Conservation (phyloP, 2,329 filamentous ascomycete genomes). For the Esteya vermicola region DNA sequence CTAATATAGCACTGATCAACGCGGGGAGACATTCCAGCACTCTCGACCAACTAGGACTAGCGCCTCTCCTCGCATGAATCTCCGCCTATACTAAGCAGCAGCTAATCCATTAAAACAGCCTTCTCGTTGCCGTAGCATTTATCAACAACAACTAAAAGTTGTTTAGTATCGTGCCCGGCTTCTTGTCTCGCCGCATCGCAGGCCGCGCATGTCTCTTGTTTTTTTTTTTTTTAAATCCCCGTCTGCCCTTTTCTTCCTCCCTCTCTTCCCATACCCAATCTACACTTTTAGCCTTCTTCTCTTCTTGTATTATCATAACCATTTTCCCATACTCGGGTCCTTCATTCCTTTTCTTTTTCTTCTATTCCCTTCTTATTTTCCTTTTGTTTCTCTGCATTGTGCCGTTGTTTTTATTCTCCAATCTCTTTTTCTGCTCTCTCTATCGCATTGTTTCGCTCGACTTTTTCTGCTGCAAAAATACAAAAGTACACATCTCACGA, state of each 20-base stretch:
- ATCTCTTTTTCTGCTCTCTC: background rate
- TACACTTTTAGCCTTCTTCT: background rate
- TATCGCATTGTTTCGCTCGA: background rate
- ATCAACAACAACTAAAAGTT: slow-evolving; percentile 8
- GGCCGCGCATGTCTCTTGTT: background rate
- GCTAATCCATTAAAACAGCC: background rate
- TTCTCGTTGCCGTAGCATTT: slow-evolving; percentile 13
- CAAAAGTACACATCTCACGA: no score
- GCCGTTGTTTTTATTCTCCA: background rate
- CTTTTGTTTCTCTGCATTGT: background rate
- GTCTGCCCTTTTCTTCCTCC: background rate
- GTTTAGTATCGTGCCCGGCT: background rate
- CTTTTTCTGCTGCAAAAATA: no score
- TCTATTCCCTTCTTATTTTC: background rate
- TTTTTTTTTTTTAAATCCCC: background rate
- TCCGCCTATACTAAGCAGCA: background rate
- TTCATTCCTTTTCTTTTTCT: background rate
- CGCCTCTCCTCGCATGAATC: no score
- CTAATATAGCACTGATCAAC: no score
- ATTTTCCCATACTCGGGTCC: background rate
- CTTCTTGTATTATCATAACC: background rate
- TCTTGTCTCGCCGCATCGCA: background rate
- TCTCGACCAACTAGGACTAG: no score
- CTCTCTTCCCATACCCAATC: background rate
- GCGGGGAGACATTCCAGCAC: no score